Conservation (phyloP, 192 early-diverging fungal species). For the Umbelopsis ramanniana region DNA sequence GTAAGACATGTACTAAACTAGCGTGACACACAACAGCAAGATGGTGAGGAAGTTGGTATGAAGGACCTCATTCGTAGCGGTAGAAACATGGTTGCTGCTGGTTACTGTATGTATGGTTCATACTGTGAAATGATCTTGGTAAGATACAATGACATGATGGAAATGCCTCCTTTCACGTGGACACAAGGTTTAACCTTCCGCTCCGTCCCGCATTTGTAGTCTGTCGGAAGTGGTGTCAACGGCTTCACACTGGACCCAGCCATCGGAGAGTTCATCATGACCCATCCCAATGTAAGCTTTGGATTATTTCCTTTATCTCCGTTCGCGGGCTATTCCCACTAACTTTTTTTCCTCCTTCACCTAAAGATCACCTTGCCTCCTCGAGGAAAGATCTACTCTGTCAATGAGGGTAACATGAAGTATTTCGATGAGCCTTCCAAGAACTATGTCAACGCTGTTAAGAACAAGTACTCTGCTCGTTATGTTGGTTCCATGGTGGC, state of each 20-base stretch:
- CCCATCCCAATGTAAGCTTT: slow-evolving; percentile 83
- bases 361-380: slow-evolving; percentile 68
- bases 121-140: slow-evolving; percentile 78
- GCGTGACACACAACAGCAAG: slow-evolving; percentile 32
- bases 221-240: slow-evolving; percentile 85
- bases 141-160: slow-evolving; percentile 14
- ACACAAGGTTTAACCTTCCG: slow-evolving; percentile 34
- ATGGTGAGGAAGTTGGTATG: slow-evolving; percentile 53
- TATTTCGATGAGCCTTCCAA: slow-evolving; percentile 88
- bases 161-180: neutral
- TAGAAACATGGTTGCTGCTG: slow-evolving; percentile 88
- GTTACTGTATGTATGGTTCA: slow-evolving; percentile 98
- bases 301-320: slow-evolving; percentile 18
- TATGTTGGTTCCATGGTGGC: slow-evolving; percentile 99
- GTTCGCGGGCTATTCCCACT: neutral
- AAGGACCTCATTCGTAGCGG: slow-evolving; percentile 90
- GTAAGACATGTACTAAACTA: slow-evolving; percentile 13
- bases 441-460: slow-evolving; percentile 89
- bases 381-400: slow-evolving; percentile 95
- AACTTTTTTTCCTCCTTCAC: neutral
- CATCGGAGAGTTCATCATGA: slow-evolving; percentile 97
- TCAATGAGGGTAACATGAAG: slow-evolving; percentile 96
- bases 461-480: slow-evolving; percentile 93
- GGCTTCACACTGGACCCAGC: slow-evolving; percentile 97
- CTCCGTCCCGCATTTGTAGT: slow-evolving; percentile 32